These are phyloP conservation scores for Xylariaceae sp. DNA, from an alignment of 2,329 filamentous ascomycete species.

Conservation along the genomic window DNA sequence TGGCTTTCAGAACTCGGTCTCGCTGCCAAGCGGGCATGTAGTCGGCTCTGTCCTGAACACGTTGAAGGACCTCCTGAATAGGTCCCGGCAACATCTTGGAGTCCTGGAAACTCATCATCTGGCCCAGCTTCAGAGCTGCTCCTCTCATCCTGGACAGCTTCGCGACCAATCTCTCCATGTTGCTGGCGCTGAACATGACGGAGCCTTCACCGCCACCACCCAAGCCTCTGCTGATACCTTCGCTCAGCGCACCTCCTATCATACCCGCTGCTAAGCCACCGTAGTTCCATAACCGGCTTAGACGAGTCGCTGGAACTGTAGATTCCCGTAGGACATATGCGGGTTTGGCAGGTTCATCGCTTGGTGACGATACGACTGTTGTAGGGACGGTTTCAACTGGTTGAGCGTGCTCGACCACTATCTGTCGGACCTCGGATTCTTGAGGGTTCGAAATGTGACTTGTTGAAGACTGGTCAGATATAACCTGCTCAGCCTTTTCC, in stretches of 20 bases:
- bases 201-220: conserved; percentile 66
- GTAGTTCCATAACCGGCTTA: conserved; percentile 92
- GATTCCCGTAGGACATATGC: conserved; percentile 77
- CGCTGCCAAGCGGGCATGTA: conserved; percentile 97
- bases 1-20: conserved; percentile 71
- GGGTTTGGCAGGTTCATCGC: conserved; percentile 22
- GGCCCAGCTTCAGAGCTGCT: conserved; percentile 91
- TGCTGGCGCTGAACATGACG: conserved; percentile 78
- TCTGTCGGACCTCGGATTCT: conserved; percentile 13
- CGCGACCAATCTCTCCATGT: conserved; percentile 87
- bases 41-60: conserved; percentile 92
- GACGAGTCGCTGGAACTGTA: conserved; percentile 77
- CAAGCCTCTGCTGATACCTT: conserved; percentile 74
- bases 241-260: conserved; percentile 85
- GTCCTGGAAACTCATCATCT: conserved; percentile 98
- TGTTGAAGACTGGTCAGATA: not conserved
- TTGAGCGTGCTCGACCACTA: conserved; percentile 24
- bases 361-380: conserved; percentile 13
- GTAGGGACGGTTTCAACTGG: conserved; percentile 24
- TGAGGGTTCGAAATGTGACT: conserved; percentile 9
- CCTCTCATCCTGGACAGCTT: conserved; percentile 95
- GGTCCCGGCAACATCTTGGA: conserved; percentile 85
- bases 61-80: conserved; percentile 83
- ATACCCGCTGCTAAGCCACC: conserved; percentile 88
- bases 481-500: not conserved